Percentiles rank a stretch among this genome's conserved stretches.
Conservation (phyloP, 148 eudicot genomes). For the Amaranthus palmeri region DNA sequence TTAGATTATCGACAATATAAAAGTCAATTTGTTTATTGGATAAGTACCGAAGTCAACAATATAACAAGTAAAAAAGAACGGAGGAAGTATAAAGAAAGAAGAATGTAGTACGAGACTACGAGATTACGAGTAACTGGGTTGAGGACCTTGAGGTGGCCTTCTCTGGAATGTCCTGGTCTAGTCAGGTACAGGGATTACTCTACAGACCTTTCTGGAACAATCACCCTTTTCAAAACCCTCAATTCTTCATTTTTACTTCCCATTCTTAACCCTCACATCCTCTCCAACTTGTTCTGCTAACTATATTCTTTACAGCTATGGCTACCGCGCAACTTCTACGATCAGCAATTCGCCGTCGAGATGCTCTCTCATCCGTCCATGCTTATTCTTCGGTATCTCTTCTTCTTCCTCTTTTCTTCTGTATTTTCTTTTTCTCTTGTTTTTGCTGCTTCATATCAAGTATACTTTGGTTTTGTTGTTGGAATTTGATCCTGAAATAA, state of each 20-base stretch:
- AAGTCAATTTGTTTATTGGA: no score
- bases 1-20: no score
- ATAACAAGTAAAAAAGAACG: background rate
- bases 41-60: no score
- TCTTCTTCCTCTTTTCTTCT: background rate
- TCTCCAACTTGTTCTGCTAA: background rate
- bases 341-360: conserved; percentile 20
- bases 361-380: no score
- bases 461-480: background rate
- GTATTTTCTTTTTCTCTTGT: background rate
- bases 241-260: background rate
- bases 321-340: conserved; percentile 27
- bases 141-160: background rate
- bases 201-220: conserved; percentile 2
- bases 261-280: no score
- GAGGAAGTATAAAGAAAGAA: background rate
- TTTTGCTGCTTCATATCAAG: no score
- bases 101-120: background rate
- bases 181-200: background rate
- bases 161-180: background rate
- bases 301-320: conserved; percentile 4
- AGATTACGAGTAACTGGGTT: conserved; percentile 2
- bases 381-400: conserved; percentile 8
- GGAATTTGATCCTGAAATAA: background rate
- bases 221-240: background rate